Conservation (phyloP, 768 basidiomycete genomes). For the Naganishia kalamii region DNA sequence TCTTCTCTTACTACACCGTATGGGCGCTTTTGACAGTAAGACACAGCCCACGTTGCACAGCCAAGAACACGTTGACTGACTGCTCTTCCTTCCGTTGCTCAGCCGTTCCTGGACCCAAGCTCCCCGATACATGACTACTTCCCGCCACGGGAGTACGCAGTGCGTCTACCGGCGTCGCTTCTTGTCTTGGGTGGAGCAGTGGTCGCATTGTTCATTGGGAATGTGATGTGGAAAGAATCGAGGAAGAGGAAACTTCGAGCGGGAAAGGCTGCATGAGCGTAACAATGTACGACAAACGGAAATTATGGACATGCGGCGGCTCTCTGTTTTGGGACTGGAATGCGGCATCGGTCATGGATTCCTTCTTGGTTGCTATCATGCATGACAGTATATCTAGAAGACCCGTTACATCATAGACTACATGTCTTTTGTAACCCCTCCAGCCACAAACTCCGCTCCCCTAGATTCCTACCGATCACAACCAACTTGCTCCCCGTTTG, state of each 20-base stretch:
- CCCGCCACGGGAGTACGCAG: constrained; percentile 85
- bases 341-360: background rate
- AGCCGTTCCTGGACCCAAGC: constrained; percentile 71
- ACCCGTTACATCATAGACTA: constrained; percentile 1
- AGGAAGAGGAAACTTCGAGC: constrained; percentile 59
- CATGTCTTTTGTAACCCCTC: background rate
- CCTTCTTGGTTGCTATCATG: too few species aligned
- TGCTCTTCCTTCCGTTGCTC: constrained; percentile 47
- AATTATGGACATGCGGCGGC: background rate
- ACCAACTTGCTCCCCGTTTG: constrained; percentile 70
- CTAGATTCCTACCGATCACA: constrained; percentile 75
- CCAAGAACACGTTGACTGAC: background rate
- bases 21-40: constrained; percentile 81
- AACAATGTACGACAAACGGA: background rate
- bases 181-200: constrained; percentile 72
- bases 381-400: too few species aligned
- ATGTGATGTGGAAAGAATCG: constrained; percentile 68
- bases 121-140: constrained; percentile 73
- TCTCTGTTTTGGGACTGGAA: background rate
- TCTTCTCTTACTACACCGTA: constrained; percentile 82
- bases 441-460: constrained; percentile 17
- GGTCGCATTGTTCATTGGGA: constrained; percentile 73
- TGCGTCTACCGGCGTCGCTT: constrained; percentile 75
- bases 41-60: background rate
- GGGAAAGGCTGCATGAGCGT: constrained; percentile 15